These are phyloP conservation scores for Cornus controversa DNA, from an alignment of 148 eudicot species.

Conservation along the genomic window DNA sequence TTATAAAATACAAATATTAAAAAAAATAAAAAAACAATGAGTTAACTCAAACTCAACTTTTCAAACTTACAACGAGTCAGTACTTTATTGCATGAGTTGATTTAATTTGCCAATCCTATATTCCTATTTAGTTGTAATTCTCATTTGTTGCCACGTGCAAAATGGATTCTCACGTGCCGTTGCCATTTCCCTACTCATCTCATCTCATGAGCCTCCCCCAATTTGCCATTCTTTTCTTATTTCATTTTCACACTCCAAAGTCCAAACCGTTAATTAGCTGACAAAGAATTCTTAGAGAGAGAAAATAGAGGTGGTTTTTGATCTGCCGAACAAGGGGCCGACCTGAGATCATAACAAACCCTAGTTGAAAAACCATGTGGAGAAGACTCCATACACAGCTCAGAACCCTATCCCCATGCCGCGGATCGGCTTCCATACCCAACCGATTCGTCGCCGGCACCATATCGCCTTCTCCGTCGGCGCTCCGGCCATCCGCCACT, in stretches of 20 bases:
- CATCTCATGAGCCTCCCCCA: neutral
- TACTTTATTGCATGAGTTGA: too few species aligned
- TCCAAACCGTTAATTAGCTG: too few species aligned
- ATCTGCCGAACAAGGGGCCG: conserved; percentile 6
- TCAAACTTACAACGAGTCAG: too few species aligned
- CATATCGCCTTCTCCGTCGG: conserved; percentile 23
- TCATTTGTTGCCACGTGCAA: neutral
- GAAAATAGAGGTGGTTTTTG: neutral
- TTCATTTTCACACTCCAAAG: neutral
- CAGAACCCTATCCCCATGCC: conserved; percentile 42
- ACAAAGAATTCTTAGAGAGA: conserved; percentile 4
- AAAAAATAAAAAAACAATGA: too few species aligned
- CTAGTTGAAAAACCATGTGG: conserved; percentile 42
- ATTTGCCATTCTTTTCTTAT: neutral
- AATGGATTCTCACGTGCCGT: neutral
- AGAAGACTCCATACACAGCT: conserved; percentile 43
- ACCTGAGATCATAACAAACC: conserved; percentile 25
- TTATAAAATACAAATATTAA: too few species aligned
- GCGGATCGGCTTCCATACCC: conserved; percentile 24
- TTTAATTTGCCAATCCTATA: too few species aligned
- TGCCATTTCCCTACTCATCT: neutral
- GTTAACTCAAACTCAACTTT: too few species aligned
- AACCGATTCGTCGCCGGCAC: conserved; percentile 22
- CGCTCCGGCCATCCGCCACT: conserved; percentile 17
- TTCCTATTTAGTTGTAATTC: too few species aligned